Conservation (phyloP, 208 protist genomes). For the Trypanosoma conorhini region DNA sequence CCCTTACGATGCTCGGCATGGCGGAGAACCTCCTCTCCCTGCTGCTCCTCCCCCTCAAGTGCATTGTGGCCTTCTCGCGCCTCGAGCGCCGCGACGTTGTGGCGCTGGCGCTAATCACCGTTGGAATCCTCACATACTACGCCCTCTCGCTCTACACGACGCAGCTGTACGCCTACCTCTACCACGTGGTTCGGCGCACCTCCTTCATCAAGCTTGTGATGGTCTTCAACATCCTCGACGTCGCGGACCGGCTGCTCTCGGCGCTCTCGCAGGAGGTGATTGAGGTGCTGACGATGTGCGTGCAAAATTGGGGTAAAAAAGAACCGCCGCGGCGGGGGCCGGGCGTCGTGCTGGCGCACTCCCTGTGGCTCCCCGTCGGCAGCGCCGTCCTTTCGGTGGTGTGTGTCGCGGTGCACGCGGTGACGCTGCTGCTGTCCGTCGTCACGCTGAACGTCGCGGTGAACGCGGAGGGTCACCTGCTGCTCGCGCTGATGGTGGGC, state of each 20-base stretch:
- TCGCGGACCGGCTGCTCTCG: conserved; percentile 89
- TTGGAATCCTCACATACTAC: conserved; percentile 31
- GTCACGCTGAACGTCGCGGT: conserved; percentile 94
- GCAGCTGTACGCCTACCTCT: conserved; percentile 67
- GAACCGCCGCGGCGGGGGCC: neutral
- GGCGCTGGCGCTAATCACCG: conserved; percentile 31
- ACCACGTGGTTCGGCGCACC: conserved; percentile 88
- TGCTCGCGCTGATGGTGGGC: conserved; percentile 93
- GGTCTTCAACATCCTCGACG: conserved; percentile 94
- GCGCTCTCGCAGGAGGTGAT: conserved; percentile 92
- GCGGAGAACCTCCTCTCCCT: conserved; percentile 35
- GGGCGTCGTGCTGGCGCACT: neutral
- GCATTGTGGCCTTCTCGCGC: conserved; percentile 14
- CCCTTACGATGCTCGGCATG: conserved; percentile 32
- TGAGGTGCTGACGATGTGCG: conserved; percentile 71
- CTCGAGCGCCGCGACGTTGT: conserved; percentile 34
- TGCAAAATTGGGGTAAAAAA: conserved; percentile 17
- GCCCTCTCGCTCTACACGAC: conserved; percentile 24
- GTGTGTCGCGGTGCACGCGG: conserved; percentile 64
- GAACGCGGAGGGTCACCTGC: conserved; percentile 87
- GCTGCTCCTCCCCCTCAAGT: conserved; percentile 36
- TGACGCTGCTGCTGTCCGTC: conserved; percentile 83
- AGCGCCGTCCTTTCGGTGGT: conserved; percentile 29
- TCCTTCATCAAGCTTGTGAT: conserved; percentile 95
- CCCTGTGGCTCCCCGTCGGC: conserved; percentile 28